Conservation (phyloP, 192 early-diverging fungal genomes). For the Geranomyces michiganensis region DNA sequence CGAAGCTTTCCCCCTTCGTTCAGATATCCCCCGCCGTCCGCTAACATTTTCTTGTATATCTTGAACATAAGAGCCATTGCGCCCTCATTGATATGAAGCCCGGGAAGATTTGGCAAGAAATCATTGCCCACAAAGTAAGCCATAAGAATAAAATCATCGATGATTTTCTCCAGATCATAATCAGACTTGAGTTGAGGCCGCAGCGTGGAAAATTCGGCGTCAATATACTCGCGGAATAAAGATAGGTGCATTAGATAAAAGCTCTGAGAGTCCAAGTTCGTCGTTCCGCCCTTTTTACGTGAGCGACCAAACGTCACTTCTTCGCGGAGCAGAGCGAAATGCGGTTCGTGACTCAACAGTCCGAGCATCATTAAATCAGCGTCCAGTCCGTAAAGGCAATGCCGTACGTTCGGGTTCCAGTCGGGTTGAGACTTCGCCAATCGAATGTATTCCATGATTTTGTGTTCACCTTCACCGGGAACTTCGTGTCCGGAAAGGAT, state of each 20-base stretch:
- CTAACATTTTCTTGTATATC: constrained; percentile 86
- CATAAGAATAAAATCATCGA: constrained; percentile 98
- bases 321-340: constrained; percentile 95
- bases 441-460: constrained; percentile 98
- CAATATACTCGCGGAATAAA: constrained; percentile 89
- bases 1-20: constrained; percentile 81
- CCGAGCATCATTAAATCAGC: constrained; percentile 98
- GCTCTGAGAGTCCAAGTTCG: constrained; percentile 62
- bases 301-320: constrained; percentile 84
- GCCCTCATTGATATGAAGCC: constrained; percentile 92
- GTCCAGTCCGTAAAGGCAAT: constrained; percentile 93
- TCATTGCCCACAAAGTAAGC: constrained; percentile 99
- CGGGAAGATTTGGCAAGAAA: constrained; percentile 93
- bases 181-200: constrained; percentile 64
- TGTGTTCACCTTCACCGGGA: constrained; percentile 99
- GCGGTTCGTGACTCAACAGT: constrained; percentile 93
- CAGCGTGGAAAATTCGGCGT: constrained; percentile 73
- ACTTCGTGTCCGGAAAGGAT: constrained; percentile 93
- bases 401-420: constrained; percentile 88
- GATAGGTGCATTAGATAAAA: constrained; percentile 71
- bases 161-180: constrained; percentile 87
- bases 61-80: constrained; percentile 86
- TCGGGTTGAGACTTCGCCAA: constrained; percentile 73
- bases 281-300: constrained; percentile 65
- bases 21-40: constrained; percentile 77